phyloP scores from a whole-genome alignment of 371 early-diverging fungal genomes.

The Circinella umbellata region DNA sequence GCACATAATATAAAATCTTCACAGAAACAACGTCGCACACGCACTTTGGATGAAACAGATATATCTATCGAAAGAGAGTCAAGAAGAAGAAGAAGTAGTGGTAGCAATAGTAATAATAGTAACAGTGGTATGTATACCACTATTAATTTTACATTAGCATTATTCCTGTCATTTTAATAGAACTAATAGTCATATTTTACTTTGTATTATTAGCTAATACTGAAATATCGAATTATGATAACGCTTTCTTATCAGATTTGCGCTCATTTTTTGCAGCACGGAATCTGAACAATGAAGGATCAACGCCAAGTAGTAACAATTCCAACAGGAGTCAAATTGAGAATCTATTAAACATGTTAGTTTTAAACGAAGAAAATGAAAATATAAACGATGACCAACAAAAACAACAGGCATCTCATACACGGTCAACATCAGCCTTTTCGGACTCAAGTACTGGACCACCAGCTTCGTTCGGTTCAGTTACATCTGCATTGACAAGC shows the following conservation, averaged over 20 bases:
- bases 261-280: neutral
- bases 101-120: neutral
- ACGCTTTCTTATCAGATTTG: neutral
- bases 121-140: neutral
- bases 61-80: neutral
- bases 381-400: neutral
- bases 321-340: slow-evolving; percentile 1
- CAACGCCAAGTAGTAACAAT: neutral
- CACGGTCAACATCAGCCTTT: neutral
- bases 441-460: neutral
- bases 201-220: neutral
- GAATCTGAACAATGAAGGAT: neutral
- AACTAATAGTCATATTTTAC: neutral
- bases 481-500: slow-evolving; percentile 13
- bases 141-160: neutral
- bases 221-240: neutral
- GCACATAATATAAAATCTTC: too few relatives aligned
- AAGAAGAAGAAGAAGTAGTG: neutral
- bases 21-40: neutral
- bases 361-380: neutral
- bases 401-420: neutral
- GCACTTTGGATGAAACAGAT: neutral
- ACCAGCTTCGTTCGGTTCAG: neutral
- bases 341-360: neutral
- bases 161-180: neutral